phyloP scores from a whole-genome alignment of 371 early-diverging fungal genomes.

The Apophysomyces trapeziformis region DNA sequence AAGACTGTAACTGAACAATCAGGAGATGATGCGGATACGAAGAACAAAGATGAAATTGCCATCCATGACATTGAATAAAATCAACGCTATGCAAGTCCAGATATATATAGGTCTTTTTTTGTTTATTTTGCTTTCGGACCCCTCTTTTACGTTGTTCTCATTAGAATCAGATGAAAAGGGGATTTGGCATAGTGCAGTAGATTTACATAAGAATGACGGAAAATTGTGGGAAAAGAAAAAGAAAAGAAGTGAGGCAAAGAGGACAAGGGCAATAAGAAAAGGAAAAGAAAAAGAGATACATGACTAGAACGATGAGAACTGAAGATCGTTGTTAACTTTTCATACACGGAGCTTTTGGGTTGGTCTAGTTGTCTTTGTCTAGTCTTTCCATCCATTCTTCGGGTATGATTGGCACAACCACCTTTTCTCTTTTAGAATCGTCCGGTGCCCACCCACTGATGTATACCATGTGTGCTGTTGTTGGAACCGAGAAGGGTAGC shows the following conservation, averaged over 20 bases:
- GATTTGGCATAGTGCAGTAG: not conserved
- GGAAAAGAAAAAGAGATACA: not conserved
- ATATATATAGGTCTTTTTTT: not conserved
- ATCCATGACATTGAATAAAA: conserved; percentile 2
- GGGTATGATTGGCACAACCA: conserved; percentile 44
- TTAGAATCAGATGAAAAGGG: not conserved
- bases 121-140: no score
- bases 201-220: not conserved
- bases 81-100: not conserved
- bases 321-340: not conserved
- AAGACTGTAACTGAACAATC: no score
- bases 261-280: not conserved
- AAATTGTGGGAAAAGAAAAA: not conserved
- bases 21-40: not conserved
- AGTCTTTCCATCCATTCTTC: conserved; percentile 58
- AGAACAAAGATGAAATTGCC: conserved; percentile 1
- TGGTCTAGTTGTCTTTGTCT: conserved; percentile 30
- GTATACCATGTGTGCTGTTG: conserved; percentile 39
- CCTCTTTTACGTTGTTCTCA: no score
- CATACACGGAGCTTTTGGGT: conserved; percentile 15
- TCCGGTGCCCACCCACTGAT: conserved; percentile 25
- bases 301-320: not conserved
- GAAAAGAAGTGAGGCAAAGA: not conserved
- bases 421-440: conserved; percentile 14
- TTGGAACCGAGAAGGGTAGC: conserved; percentile 61